phyloP scores from a whole-genome alignment of 495 filamentous ascomycete species.

The Tuber brumale region DNA sequence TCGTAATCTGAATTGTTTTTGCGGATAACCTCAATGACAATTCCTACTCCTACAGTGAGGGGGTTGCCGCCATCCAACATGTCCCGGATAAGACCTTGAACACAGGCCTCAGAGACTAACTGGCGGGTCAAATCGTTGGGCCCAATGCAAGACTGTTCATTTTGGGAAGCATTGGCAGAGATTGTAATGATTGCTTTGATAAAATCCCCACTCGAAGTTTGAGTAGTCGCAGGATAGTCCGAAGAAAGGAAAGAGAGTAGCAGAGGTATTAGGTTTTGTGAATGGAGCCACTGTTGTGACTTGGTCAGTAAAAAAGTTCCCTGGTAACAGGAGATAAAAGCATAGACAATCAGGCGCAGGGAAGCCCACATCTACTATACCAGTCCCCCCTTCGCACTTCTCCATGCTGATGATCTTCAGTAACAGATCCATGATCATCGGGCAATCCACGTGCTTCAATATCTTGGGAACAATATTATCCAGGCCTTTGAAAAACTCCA shows the following conservation, averaged over 20 bases:
- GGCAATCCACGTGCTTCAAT: conserved; percentile 90
- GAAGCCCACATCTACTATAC: conserved; percentile 80
- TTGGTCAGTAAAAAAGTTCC: conserved; percentile 34
- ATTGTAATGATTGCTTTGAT: conserved; percentile 99
- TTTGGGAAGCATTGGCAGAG: conserved; percentile 94
- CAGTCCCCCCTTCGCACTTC: conserved; percentile 81
- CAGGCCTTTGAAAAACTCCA: conserved; percentile 75
- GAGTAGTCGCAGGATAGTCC: conserved; percentile 73
- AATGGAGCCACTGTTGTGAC: conserved; percentile 73
- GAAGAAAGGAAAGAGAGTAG: conserved; percentile 81
- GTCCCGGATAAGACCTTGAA: conserved; percentile 71
- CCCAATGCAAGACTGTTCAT: conserved; percentile 94
- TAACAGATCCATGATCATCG: conserved; percentile 97
- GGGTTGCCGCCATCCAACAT: conserved; percentile 95
- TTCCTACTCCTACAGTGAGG: conserved; percentile 91
- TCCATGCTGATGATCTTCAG: conserved; percentile 97
- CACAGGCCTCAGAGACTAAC: conserved; percentile 80
- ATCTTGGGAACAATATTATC: conserved; percentile 75
- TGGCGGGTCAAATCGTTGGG: conserved; percentile 95
- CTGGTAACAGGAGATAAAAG: conserved; percentile 10
- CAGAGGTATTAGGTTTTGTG: conserved; percentile 79
- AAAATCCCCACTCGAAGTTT: conserved; percentile 96
- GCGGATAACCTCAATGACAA: conserved; percentile 95
- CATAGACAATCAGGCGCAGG: conserved; percentile 13
- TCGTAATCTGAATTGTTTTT: conserved; percentile 99